phyloP scores from a whole-genome alignment of 106 monocot species.

The Acorus calamus region DNA sequence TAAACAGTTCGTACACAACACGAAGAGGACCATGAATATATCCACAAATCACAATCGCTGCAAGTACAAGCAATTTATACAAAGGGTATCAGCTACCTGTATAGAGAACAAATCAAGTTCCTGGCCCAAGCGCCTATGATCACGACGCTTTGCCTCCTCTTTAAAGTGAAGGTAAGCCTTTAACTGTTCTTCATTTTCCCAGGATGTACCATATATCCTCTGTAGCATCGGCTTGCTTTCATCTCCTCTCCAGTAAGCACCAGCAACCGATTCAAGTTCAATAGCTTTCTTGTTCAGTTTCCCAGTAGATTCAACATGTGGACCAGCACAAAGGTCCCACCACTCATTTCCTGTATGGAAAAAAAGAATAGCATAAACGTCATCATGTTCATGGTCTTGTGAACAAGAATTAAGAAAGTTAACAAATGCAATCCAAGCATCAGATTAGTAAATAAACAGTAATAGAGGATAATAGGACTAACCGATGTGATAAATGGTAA shows the following conservation, averaged over 20 bases:
- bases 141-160: conserved; percentile 92
- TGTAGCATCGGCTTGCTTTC: conserved; percentile 82
- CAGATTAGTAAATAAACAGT: neutral
- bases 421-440: neutral
- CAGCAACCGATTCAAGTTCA: conserved; percentile 94
- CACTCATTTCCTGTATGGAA: conserved; percentile 68
- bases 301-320: conserved; percentile 92
- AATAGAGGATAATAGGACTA: neutral
- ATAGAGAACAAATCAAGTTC: conserved; percentile 98
- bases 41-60: no score
- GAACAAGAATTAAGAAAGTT: no score
- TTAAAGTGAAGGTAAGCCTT: conserved; percentile 84
- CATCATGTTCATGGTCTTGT: no score
- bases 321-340: conserved; percentile 99
- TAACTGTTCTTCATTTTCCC: conserved; percentile 84
- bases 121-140: conserved; percentile 88
- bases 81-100: conserved; percentile 48
- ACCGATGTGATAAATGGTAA: conserved; percentile 95
- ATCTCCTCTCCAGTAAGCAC: conserved; percentile 97
- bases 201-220: conserved; percentile 95
- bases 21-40: no score
- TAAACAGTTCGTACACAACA: no score
- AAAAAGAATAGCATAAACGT: neutral
- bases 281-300: conserved; percentile 69
- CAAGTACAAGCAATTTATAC: no score